A percentile compares a stretch with the other conserved stretches of the same genome.
These are phyloP conservation scores for Sutorius australiensis DNA, from an alignment of 768 basidiomycete species.

Conservation along the genomic window DNA sequence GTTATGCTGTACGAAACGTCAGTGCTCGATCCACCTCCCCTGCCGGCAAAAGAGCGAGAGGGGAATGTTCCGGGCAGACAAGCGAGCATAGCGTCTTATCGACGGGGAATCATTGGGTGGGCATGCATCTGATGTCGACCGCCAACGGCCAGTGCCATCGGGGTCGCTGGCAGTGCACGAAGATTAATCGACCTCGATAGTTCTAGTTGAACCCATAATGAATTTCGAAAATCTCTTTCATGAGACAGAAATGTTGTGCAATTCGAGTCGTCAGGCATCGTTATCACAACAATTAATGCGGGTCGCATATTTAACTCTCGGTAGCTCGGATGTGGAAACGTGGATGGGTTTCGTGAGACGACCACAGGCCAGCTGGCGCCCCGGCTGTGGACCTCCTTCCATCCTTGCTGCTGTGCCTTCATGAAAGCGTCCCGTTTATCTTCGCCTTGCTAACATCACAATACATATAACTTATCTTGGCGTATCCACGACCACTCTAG, in stretches of 20 bases:
- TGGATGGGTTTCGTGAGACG: background rate
- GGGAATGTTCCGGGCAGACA: background rate
- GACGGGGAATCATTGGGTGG: background rate
- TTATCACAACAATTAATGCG: background rate
- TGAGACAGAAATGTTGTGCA: background rate
- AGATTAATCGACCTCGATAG: background rate
- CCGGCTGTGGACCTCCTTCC: constrained; percentile 1
- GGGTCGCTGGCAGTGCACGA: background rate
- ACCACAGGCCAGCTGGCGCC: background rate
- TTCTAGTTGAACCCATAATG: background rate
- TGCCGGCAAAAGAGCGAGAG: background rate
- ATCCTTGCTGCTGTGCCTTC: background rate
- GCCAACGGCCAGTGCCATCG: no score
- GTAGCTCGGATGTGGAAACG: constrained; percentile 6
- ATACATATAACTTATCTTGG: constrained; percentile 6
- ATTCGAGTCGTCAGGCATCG: background rate
- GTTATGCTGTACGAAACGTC: background rate
- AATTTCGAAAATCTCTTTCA: background rate
- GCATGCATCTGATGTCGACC: background rate
- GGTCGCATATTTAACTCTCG: background rate
- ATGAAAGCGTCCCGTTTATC: background rate
- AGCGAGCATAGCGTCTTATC: background rate
- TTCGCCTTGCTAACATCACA: background rate
- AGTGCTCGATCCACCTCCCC: background rate
- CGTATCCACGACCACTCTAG: constrained; percentile 6